Evolutionary conservation across 306 rosid species (phyloP), one percentile per base, ranked within the genome.

Genomic region (Psophocarpus tetragonolobus): DNA sequence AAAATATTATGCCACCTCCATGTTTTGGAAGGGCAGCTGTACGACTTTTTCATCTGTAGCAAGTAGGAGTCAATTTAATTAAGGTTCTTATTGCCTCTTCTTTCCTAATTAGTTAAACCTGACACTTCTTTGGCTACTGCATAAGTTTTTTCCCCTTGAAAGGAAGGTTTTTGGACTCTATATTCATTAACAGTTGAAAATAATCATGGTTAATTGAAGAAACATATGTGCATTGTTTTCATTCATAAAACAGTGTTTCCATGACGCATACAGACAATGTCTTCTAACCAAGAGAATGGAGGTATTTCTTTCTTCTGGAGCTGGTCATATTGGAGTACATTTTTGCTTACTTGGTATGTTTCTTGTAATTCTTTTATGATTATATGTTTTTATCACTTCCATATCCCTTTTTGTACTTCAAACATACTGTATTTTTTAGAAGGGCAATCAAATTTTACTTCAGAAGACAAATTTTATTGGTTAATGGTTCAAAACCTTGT

Each of bases 301-400:
- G 94, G 89, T 32, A 91, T 95, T 80, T 91, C 98, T 56, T 95
- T 92, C 97, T 91, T 95, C 50, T 95, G 98, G 98, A 91, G 93
- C 87, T 95, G 97, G 98, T 89, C 97, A 2, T 92, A 92, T 77
- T 95, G 97, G 98, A 92, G 96, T 75, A 95, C 98, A n/a, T 95
- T 95, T 85, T 77, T 91, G 76, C 91, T 95, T 80, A 95, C 98
- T 62, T 92, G 98, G 97, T 92, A 90, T 1, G 90, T 35, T 15
- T 51, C 32, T n/a, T n/a, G n/a, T n/a, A 47, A 77, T 78, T 51
- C 32, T n/a, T n/a, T n/a, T n/a, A 47, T 75, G 76, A 38, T 65
- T 24, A 6, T 42, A 44, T 82, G 50, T 82, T 75, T 64, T 58
- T 80, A 61, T 70, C 73, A 24, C 61, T 45, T 53, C 39, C 27